Base-by-base conservation (phyloP, 768 basidiomycete genomes). In the Termitomyces sp. region DNA sequence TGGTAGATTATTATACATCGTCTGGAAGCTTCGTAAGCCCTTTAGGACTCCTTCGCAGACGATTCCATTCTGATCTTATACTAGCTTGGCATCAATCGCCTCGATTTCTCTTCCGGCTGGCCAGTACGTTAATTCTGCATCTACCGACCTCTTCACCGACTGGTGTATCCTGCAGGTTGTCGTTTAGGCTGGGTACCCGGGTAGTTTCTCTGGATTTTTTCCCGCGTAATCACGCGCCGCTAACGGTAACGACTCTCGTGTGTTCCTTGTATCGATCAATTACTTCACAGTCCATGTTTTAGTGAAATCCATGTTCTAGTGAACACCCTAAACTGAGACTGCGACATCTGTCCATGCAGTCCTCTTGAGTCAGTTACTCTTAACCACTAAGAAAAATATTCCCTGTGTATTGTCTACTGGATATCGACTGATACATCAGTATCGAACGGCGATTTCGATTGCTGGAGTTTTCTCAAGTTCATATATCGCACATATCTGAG, bases 91-190 rank as follows among this genome's bases (percentile, higher is more conserved):
- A 77, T 81, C 66, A 81, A 80, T 61, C 66, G 69, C 16, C 71
- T 81, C 48, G 73, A 77, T 58, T 82, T 81, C 66, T 76, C 77
- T 16, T 74, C 69, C 57, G 79, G 80, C 7, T 82, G 79, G 80
- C 79, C 80, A 4, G 78, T 80, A 54, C 53, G 70, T 64, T 56
- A 6, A 40, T 10, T 14, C 16, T 54, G 23, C 14, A 38, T 38
- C 4, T 40, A 8, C n/a, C 11, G 25, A 29, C 29, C 10, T 25
- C 21, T 27, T 29, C 17, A 17, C 21, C 32, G 12, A 42, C 32
- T 47, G 17, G 43, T 21, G 21, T 17, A n/a, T 10, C 4, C 3
- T 31, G 49, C n/a, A 57, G 56, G 56, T 57, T 21, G 56, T 51
- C 19, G 45, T 48, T 25, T 49, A 49, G 21, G 19, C 7, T 27